Percentiles rank a stretch among this genome's conserved stretches.
phyloP scores from a whole-genome alignment of 1,284 basidiomycete species.

The Coniophora puteana region DNA sequence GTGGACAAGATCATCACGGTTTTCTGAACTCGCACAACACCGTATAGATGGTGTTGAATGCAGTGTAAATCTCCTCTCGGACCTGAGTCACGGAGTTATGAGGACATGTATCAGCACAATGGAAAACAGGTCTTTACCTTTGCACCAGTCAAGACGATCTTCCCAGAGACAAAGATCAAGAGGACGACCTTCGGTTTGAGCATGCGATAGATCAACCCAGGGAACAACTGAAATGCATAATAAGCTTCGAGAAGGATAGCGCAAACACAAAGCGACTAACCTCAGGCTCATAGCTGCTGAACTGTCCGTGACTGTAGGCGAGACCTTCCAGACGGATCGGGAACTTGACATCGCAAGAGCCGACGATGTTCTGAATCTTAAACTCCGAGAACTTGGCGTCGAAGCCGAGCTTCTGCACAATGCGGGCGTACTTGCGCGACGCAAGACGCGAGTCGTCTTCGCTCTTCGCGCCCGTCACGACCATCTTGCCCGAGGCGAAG shows the following conservation, averaged over 20 bases:
- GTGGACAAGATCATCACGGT: constrained; percentile 42
- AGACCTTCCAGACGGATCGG: constrained; percentile 98
- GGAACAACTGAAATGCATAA: constrained; percentile 75
- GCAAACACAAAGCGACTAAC: constrained; percentile 41
- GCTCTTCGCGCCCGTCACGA: constrained; percentile 98
- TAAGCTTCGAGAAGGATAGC: not conserved
- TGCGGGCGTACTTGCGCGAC: constrained; percentile 98
- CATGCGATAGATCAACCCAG: constrained; percentile 99
- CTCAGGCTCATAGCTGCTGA: constrained; percentile 97
- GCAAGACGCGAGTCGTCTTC: constrained; percentile 98
- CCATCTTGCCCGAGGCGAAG: constrained; percentile 99
- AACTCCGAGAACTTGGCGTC: constrained; percentile 99
- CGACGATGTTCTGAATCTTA: constrained; percentile 99
- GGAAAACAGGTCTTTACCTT: constrained; percentile 64
- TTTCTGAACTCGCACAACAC: constrained; percentile 90
- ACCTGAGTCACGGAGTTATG: constrained; percentile 55
- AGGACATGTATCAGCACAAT: constrained; percentile 37
- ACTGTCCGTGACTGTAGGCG: constrained; percentile 97
- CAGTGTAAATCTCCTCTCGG: constrained; percentile 98
- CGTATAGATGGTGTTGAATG: constrained; percentile 99
- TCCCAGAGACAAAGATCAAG: constrained; percentile 98
- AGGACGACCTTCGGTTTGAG: constrained; percentile 99
- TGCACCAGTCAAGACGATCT: constrained; percentile 98
- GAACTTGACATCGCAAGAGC: constrained; percentile 98
- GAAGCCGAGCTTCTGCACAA: constrained; percentile 99